Evolutionary conservation across 371 early-diverging fungal genomes (phyloP).

Genomic region (Mucor irregularis): DNA sequence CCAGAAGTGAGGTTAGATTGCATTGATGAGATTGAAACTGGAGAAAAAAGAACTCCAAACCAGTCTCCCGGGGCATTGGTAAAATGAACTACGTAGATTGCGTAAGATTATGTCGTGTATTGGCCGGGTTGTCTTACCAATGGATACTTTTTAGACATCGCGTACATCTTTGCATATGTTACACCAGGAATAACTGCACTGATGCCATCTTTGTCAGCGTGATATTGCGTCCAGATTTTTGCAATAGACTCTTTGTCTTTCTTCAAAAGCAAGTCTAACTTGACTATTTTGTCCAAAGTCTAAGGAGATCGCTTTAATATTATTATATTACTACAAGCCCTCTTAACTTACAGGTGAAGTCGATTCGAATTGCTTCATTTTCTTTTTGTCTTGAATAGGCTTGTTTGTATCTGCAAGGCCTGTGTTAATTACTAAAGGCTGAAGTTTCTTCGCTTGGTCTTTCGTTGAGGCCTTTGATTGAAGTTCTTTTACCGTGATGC

Average conservation of each 20-base stretch:
- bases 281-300: conserved; percentile 77
- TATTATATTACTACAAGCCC: not conserved
- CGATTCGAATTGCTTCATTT: conserved; percentile 29
- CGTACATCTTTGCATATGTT: conserved; percentile 66
- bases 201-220: conserved; percentile 63
- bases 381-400: no score
- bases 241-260: conserved; percentile 62
- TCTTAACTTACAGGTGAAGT: conserved; percentile 33
- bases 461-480: conserved; percentile 29
- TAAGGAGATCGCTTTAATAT: conserved; percentile 13
- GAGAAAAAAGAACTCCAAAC: conserved; percentile 84
- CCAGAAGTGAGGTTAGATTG: conserved; percentile 83
- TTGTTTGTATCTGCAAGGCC: no score
- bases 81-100: conserved; percentile 68
- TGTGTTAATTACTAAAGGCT: no score
- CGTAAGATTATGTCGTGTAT: not conserved
- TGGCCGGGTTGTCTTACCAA: conserved; percentile 33
- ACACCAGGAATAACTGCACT: conserved; percentile 74
- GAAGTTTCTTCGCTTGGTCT: conserved; percentile 22
- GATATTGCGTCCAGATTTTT: conserved; percentile 83
- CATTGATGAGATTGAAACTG: conserved; percentile 82
- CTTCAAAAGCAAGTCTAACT: conserved; percentile 64
- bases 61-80: conserved; percentile 79
- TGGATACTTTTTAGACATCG: conserved; percentile 64
- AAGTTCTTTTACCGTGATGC: conserved; percentile 44